Conservation (phyloP, 139 green algal genomes). For the Chlorella sp. region DNA sequence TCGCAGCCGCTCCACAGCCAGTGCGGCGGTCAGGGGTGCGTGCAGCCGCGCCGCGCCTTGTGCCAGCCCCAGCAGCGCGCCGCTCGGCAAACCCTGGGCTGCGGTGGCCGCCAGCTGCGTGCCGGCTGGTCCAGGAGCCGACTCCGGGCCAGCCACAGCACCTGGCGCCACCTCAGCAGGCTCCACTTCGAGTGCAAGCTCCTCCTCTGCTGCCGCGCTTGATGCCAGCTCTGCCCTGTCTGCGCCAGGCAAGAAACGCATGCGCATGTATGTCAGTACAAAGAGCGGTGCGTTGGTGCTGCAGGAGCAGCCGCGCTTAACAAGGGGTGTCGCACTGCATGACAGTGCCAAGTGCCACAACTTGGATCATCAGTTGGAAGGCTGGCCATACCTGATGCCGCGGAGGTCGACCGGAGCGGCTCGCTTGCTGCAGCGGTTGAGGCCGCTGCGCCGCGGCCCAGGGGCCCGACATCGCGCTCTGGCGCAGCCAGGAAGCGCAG, state of each 20-base stretch:
- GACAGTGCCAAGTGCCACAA: background rate
- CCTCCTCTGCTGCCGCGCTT: too few relatives aligned
- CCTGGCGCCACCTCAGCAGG: background rate
- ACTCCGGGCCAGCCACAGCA: background rate
- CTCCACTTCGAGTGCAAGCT: too few relatives aligned
- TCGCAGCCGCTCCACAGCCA: constrained; percentile 23
- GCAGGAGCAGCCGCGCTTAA: background rate
- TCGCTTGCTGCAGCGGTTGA: background rate
- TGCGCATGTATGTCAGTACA: too few relatives aligned
- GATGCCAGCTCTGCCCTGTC: too few relatives aligned
- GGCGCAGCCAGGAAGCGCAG: constrained; percentile 29
- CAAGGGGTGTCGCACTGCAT: background rate
- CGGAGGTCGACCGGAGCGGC: too few relatives aligned
- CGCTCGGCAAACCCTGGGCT: background rate
- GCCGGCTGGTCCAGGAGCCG: background rate
- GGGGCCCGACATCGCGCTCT: constrained; percentile 6
- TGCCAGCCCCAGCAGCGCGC: constrained; percentile 12
- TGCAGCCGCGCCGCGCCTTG: background rate
- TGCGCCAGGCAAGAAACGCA: too few relatives aligned
- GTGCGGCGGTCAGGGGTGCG: constrained; percentile 9
- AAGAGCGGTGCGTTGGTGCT: too few relatives aligned
- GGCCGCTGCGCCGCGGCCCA: constrained; percentile 1
- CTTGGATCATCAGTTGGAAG: too few relatives aligned
- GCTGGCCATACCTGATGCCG: too few relatives aligned
- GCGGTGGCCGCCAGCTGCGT: constrained; percentile 16